Conservation (phyloP, 805 yeast species). For the Candida ficus region DNA sequence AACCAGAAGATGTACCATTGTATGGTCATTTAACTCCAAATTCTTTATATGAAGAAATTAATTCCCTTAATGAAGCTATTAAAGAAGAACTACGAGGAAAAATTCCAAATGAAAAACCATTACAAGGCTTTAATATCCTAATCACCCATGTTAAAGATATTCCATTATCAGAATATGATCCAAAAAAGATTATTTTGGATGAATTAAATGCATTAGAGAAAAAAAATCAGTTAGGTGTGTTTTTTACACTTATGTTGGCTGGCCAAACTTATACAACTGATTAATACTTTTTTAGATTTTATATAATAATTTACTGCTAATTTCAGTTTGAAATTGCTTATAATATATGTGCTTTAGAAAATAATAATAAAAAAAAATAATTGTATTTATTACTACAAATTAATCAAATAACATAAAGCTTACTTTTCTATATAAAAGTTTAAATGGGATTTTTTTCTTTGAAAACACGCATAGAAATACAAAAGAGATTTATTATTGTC, state of each 20-base stretch:
- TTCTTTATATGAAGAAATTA: conserved; percentile 54
- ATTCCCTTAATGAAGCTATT: conserved; percentile 1
- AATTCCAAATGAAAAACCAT: conserved; percentile 2
- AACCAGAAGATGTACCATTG: conserved; percentile 41
- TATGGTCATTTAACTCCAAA: conserved; percentile 82
- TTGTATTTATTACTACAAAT: too few species aligned
- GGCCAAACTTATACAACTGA: conserved; percentile 43
- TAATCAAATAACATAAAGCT: too few species aligned
- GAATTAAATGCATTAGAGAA: conserved; percentile 45
- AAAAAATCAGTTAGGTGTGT: conserved; percentile 34
- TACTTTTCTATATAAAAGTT: too few species aligned
- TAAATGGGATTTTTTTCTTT: too few species aligned
- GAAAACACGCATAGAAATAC: too few species aligned
- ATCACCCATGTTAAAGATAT: conserved; percentile 44
- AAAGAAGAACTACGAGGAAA: background rate
- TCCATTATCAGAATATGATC: conserved; percentile 37
- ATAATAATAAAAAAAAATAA: too few species aligned
- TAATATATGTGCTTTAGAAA: too few species aligned
- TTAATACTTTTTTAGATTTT: too few species aligned
- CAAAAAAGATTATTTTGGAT: conserved; percentile 47
- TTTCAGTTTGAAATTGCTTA: too few species aligned
- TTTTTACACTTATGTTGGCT: conserved; percentile 48
- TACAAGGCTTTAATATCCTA: conserved; percentile 21
- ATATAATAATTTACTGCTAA: too few species aligned
- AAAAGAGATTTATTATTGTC: too few species aligned